Conservation (phyloP, 257 asterid genomes). For the Echites panduratus region DNA sequence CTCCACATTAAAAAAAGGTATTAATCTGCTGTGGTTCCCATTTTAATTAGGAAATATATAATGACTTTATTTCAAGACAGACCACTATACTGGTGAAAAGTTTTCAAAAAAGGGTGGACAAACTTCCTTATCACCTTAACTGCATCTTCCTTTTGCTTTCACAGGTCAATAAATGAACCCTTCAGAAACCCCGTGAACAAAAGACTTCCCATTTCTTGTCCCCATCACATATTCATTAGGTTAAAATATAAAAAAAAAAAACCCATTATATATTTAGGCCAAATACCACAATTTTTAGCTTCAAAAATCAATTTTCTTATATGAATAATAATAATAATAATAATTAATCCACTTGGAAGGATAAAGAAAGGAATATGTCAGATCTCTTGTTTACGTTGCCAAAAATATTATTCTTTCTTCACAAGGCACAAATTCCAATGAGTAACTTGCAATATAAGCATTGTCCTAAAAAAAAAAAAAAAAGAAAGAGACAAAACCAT, state of each 20-base stretch:
- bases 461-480: neutral
- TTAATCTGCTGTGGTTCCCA: too few relatives aligned
- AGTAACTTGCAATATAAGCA: constrained; percentile 20
- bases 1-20: too few relatives aligned
- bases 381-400: neutral
- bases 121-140: neutral
- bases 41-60: too few relatives aligned
- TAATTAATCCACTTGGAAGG: too few relatives aligned
- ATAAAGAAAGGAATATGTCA: too few relatives aligned
- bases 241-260: too few relatives aligned
- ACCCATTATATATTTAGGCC: too few relatives aligned
- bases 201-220: neutral
- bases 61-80: neutral
- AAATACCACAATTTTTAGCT: too few relatives aligned
- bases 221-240: neutral
- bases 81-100: neutral
- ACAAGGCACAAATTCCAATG: constrained; percentile 7
- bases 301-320: too few relatives aligned
- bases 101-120: neutral
- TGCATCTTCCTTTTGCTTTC: neutral
- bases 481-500: too few relatives aligned
- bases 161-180: neutral
- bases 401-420: neutral
- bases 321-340: too few relatives aligned
- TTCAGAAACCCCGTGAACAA: neutral